Percentiles rank a stretch among this genome's conserved stretches.
Conservation (phyloP, 2,329 filamentous ascomycete species). For the Aureobasidium sp. region DNA sequence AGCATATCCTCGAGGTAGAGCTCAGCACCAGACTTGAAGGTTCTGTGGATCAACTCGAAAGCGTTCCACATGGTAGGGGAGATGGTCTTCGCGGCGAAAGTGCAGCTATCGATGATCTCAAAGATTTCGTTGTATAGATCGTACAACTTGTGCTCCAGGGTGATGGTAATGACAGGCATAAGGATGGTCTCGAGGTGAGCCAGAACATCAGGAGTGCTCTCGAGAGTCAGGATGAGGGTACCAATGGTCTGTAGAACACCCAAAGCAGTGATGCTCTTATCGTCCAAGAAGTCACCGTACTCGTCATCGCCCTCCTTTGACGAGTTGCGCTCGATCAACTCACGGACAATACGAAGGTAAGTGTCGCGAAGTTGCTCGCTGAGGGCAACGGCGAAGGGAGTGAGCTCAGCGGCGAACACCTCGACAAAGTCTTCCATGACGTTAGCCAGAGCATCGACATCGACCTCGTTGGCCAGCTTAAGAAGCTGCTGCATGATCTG, state of each 20-base stretch:
- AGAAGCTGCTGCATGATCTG: slow-evolving; percentile 99
- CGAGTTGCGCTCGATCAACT: slow-evolving; percentile 81
- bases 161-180: slow-evolving; percentile 95
- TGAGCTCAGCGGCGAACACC: slow-evolving; percentile 93
- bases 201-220: slow-evolving; percentile 93
- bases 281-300: slow-evolving; percentile 87
- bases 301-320: slow-evolving; percentile 67
- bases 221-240: slow-evolving; percentile 89
- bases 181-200: slow-evolving; percentile 89
- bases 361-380: slow-evolving; percentile 95
- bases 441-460: slow-evolving; percentile 93
- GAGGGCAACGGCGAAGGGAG: slow-evolving; percentile 90
- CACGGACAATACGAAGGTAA: slow-evolving; percentile 85
- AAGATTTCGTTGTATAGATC: slow-evolving; percentile 97
- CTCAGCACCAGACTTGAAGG: slow-evolving; percentile 94
- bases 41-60: slow-evolving; percentile 91
- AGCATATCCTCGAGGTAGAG: slow-evolving; percentile 98
- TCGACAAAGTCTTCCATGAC: slow-evolving; percentile 99
- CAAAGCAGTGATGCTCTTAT: slow-evolving; percentile 96
- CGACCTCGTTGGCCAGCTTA: slow-evolving; percentile 94
- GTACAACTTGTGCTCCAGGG: slow-evolving; percentile 94
- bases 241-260: slow-evolving; percentile 97
- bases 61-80: slow-evolving; percentile 98
- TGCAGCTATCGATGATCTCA: slow-evolving; percentile 98
- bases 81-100: slow-evolving; percentile 91